Percentiles rank a stretch among this genome's conserved stretches.
phyloP scores from a whole-genome alignment of 2,329 filamentous ascomycete species.

The Nothomitra cinnamomea region DNA sequence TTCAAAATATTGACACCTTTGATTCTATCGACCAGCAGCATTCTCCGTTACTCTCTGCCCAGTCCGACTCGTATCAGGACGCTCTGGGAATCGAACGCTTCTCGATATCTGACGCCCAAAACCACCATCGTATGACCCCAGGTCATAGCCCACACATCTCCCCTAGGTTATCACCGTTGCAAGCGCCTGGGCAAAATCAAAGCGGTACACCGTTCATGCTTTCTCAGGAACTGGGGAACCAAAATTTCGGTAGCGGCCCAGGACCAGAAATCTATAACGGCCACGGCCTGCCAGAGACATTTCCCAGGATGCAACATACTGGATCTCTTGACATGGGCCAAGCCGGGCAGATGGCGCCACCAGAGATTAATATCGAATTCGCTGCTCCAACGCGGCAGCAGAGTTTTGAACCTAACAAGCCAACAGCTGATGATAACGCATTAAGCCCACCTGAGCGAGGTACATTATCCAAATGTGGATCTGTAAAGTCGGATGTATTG shows the following conservation, averaged over 20 bases:
- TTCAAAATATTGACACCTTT: slow-evolving; percentile 62
- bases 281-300: slow-evolving; percentile 24
- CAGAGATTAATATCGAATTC: slow-evolving; percentile 86
- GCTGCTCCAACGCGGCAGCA: slow-evolving; percentile 55
- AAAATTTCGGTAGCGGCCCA: slow-evolving; percentile 24
- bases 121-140: slow-evolving; percentile 38
- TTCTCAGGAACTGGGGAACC: slow-evolving; percentile 37
- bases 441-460: slow-evolving; percentile 60
- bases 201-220: slow-evolving; percentile 40
- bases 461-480: slow-evolving; percentile 22
- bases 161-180: slow-evolving; percentile 50
- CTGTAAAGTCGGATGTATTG: slow-evolving; percentile 8
- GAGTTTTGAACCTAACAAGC: slow-evolving; percentile 49
- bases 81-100: slow-evolving; percentile 65
- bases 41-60: slow-evolving; percentile 62
- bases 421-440: slow-evolving; percentile 53
- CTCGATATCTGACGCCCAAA: slow-evolving; percentile 53
- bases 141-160: slow-evolving; percentile 56
- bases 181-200: slow-evolving; percentile 43
- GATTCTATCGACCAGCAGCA: slow-evolving; percentile 53
- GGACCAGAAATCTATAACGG: slow-evolving; percentile 32
- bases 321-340: slow-evolving; percentile 44
- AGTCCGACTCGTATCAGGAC: slow-evolving; percentile 61
- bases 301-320: slow-evolving; percentile 27
- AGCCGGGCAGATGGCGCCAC: slow-evolving; percentile 67